Evolutionary conservation across 2,329 filamentous ascomycete genomes (phyloP).

Genomic region (Ilyonectria destructans): DNA sequence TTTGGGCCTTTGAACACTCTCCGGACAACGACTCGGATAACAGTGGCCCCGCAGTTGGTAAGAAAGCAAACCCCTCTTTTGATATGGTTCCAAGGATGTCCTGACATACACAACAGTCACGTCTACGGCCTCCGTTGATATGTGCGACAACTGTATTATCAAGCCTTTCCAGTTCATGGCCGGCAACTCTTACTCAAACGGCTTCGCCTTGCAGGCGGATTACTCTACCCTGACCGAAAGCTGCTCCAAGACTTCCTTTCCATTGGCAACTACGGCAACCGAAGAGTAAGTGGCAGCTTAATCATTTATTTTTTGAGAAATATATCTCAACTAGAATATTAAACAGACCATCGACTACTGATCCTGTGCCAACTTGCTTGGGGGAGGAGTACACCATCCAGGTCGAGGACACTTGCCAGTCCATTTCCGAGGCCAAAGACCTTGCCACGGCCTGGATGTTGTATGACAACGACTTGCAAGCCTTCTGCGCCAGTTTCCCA

Average conservation of each 20-base stretch:
- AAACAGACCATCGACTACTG: slow-evolving; percentile 9
- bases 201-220: slow-evolving; percentile 9
- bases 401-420: slow-evolving; percentile 23
- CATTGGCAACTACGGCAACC: slow-evolving; percentile 18
- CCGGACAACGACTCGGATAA: slow-evolving; percentile 2
- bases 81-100: neutral
- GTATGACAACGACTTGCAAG: slow-evolving; percentile 25
- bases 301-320: slow-evolving; percentile 1
- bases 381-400: slow-evolving; percentile 19
- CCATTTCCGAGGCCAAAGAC: slow-evolving; percentile 22
- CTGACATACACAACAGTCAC: slow-evolving; percentile 4
- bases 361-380: slow-evolving; percentile 8
- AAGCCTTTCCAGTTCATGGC: slow-evolving; percentile 16
- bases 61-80: neutral
- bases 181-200: slow-evolving; percentile 16
- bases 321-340: neutral
- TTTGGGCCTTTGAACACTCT: slow-evolving; percentile 22
- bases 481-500: slow-evolving; percentile 18
- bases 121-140: slow-evolving; percentile 8
- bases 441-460: slow-evolving; percentile 30
- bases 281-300: slow-evolving; percentile 3
- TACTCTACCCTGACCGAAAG: slow-evolving; percentile 9
- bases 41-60: neutral
- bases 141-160: slow-evolving; percentile 15
- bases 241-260: slow-evolving; percentile 14